Base-by-base conservation (phyloP, 306 rosid species). In the Vigna trinervia region DNA sequence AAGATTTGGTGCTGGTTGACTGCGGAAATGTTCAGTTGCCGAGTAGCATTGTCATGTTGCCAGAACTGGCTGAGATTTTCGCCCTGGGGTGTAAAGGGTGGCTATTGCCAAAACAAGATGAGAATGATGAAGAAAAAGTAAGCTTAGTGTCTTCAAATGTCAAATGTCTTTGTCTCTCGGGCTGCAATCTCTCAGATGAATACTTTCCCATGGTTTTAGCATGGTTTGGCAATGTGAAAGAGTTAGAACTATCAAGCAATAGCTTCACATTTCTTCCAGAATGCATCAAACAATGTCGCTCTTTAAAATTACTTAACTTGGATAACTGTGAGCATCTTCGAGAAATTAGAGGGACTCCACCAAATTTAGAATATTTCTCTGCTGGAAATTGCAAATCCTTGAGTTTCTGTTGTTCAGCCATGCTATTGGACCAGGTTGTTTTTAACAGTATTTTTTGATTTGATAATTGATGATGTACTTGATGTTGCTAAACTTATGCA, bases 271-370 rank as follows among this genome's bases (percentile, higher is more conserved):
- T 45, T 45, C 50, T 45, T 45, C 50, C 50, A 11, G 50, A 45
- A 45, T 45, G 50, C 15, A 59, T 59, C 39, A 59, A 12, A 12
- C 41, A 59, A 5, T 59, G 19, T 13, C 65, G 10, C 41, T 12
- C 4, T 13, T 12, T 59, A 11, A 13, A 0, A 14, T 12, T 2
- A 4, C 39, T 59, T 59, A 9, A 28, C 5, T 59, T 59, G 39
- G 65, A 59, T 28, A 12, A 28, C 15, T 59, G 65, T 28, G 17
- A 11, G 38, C 39, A 28, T 59, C 65, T 59, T 59, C 38, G 19
- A 28, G 41, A 23, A 22, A 57, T 57, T 28, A 59, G 39, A 59
- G 65, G 65, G 19, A 59, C 13, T 59, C 65, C 65, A 59, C 65
- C 65, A 59, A 59, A 28, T 14, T 59, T 59, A 57, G 19, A 59